Evolutionary conservation across 352 stramenopile species (phyloP), one percentile per base, ranked within the genome.

Genomic region (Pythium utonaiense): DNA sequence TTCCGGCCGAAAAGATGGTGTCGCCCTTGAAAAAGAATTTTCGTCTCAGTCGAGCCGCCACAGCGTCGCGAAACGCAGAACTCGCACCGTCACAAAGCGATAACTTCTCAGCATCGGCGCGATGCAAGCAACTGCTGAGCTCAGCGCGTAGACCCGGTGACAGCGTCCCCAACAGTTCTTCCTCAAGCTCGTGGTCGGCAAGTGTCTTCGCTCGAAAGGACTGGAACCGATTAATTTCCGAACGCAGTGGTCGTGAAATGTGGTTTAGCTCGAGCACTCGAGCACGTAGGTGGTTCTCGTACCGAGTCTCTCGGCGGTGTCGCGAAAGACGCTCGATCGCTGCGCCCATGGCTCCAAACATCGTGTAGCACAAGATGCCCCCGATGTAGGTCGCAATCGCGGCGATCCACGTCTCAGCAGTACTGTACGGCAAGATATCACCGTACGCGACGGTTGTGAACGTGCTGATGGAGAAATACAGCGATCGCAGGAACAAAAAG

Each of bases 371-470:
- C 25, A 74, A 28, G 21, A 67, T 54, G 6, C 62, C 66, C 12
- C 66, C 66, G n/a, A 74, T 30, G 17, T 52, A 74, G 2, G 64
- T 74, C 6, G 59, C 54, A 17, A 60, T 16, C 0, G 41, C 51
- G 1, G 61, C 61, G 12, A 70, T 44, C 62, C 62, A 71, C 0
- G 62, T 74, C 42, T 74, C 66, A 0, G 31, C 28, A 1, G 33
- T 62, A 41, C 21, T 70, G 34, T 68, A 74, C 24, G 66, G 62
- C 5, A 74, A 22, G 27, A 74, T 74, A 27, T 74, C 66, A 17
- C 66, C 66, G n/a, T 74, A 74, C 53, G 66, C 66, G 17, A 74
- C 66, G 0, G 66, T 74, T 8, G 66, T 70, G 53, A 74, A 70
- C 3, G 66, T 74, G 48, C 66, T 74, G 57, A 74, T 63, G 0